phyloP scores from a whole-genome alignment of 352 stramenopile species.

The Phytophthora tentaculata region DNA sequence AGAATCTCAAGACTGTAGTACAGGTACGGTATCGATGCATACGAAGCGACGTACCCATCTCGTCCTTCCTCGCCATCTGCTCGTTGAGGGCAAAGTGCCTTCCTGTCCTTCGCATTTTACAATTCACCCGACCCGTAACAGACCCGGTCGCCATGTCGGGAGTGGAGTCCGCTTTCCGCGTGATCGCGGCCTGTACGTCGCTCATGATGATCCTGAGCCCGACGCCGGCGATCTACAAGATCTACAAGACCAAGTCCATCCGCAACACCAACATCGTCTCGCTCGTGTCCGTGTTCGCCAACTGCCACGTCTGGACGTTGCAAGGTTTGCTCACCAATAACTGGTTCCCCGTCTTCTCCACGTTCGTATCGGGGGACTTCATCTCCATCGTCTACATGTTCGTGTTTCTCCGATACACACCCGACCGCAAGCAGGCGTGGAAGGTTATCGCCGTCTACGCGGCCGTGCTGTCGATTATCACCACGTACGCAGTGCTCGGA shows the following conservation, averaged over 20 bases:
- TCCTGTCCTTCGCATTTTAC: slow-evolving; percentile 23
- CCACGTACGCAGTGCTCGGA: slow-evolving; percentile 45
- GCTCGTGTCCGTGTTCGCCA: slow-evolving; percentile 50
- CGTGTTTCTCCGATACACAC: slow-evolving; percentile 37
- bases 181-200: slow-evolving; percentile 44
- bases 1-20: too few relatives aligned
- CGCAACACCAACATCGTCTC: slow-evolving; percentile 51
- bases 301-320: slow-evolving; percentile 53
- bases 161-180: slow-evolving; percentile 42
- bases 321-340: slow-evolving; percentile 50
- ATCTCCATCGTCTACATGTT: slow-evolving; percentile 39
- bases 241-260: slow-evolving; percentile 49
- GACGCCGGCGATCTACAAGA: slow-evolving; percentile 15
- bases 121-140: slow-evolving; percentile 6
- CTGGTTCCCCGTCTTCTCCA: slow-evolving; percentile 47
- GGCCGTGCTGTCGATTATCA: slow-evolving; percentile 37
- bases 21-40: slow-evolving; percentile 2
- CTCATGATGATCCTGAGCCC: slow-evolving; percentile 54
- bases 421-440: slow-evolving; percentile 24
- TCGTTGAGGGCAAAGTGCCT: slow-evolving; percentile 2
- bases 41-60: slow-evolving; percentile 22
- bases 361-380: slow-evolving; percentile 38
- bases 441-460: slow-evolving; percentile 34
- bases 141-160: slow-evolving; percentile 23
- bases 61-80: slow-evolving; percentile 21